Base-by-base conservation (phyloP, 176 grass and related monocot genomes). In the Microstegium vimineum region DNA sequence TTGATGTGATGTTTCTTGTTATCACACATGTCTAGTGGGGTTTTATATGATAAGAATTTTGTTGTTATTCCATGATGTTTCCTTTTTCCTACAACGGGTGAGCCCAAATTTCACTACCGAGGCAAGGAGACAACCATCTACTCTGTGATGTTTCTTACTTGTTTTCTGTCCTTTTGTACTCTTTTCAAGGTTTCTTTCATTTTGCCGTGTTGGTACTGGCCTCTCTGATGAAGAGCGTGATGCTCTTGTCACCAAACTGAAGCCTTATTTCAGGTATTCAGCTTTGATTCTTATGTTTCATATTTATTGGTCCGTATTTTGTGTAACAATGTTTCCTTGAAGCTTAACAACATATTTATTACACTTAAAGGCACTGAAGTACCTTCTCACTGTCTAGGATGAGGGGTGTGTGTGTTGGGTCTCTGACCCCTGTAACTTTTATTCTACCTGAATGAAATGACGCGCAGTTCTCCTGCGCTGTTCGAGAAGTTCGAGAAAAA, bases 151-250 rank as follows among this genome's bases (percentile, higher is more conserved):
- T 25, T 59, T 59, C 68, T 43, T 89, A 64, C 71, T 81, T 86
- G 26, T 36, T 71, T 62, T 63, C 46, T 62, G 73, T 43, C 42
- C 65, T 84, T 66, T 54, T 63, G 49, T 87, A 66, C 71, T 65
- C 84, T 69, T 43, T 63, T 87, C 56, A 81, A 98, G 95, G 61
- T 98, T 98, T 91, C 71, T 98, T 83, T 94, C 95, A 43, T 98
- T 98, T 79, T 98, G 95, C 73, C 92, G 95, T 75, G 88, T 94
- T 5, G 95, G 95, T 74, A 94, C 81, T 79, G 95, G 90, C 41
- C 90, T 98, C 71, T 85, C 88, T 68, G 86, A 88, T 65, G 92
- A 98, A 86, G 92, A 98, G 80, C 80, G 87, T 74, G 86, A 92
- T 59, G 75, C 82, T 78, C 92, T 98, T 64, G 67, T 94, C 80